phyloP scores from a whole-genome alignment of 208 protist genomes.

The Leishmania martiniquensis region DNA sequence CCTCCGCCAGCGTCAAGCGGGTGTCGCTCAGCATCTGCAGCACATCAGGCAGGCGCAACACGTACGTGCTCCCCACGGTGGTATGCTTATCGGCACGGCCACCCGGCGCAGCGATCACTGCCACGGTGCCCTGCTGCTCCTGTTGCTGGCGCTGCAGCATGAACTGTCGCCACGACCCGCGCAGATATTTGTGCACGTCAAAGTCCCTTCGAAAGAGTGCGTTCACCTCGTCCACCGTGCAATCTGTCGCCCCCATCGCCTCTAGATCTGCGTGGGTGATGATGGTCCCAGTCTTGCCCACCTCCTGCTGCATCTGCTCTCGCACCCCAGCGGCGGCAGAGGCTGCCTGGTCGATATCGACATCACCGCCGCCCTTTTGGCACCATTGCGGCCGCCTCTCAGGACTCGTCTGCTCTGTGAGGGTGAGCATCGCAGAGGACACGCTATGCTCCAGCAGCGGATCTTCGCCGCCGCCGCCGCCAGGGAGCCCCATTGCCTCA shows the following conservation, averaged over 20 bases:
- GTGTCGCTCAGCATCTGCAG: conserved; percentile 79
- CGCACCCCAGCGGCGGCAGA: background rate
- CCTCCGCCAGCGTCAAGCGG: conserved; percentile 60
- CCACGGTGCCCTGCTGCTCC: background rate
- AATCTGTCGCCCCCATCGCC: conserved; percentile 68
- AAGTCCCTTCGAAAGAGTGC: conserved; percentile 70
- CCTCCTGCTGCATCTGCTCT: background rate
- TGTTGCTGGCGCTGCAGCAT: conserved; percentile 4
- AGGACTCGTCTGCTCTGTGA: background rate
- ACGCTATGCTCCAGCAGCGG: too few relatives aligned
- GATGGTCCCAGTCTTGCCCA: conserved; percentile 4
- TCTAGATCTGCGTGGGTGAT: conserved; percentile 65
- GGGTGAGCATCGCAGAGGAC: background rate
- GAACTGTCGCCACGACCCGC: conserved; percentile 39
- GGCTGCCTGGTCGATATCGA: background rate
- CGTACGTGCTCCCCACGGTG: conserved; percentile 24
- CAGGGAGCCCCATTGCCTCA: background rate
- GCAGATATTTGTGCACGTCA: conserved; percentile 75
- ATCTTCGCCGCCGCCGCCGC: background rate
- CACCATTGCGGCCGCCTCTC: background rate
- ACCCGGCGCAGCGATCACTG: background rate
- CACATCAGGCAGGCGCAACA: conserved; percentile 56
- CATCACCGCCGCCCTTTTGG: background rate
- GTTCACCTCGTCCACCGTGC: conserved; percentile 84
- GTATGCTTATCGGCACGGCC: background rate